Evolutionary conservation across 2,329 filamentous ascomycete species (phyloP).

Genomic region (Aspergillus awamori): DNA sequence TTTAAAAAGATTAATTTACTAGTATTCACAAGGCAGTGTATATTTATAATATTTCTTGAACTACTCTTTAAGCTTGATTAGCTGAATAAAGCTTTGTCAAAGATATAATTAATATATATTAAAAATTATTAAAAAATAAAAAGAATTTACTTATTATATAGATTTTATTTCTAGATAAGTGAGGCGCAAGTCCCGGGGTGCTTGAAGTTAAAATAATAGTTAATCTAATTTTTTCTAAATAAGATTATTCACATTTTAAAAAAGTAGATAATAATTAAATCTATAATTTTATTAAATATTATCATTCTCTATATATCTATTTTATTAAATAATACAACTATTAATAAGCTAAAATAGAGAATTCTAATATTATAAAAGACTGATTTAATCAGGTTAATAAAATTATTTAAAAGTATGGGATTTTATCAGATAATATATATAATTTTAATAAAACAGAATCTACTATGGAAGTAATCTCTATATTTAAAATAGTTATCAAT

Average conservation of each 20-base stretch:
- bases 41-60: not conserved
- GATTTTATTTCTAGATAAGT: not conserved
- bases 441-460: not conserved
- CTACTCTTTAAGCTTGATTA: not conserved
- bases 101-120: too few species aligned
- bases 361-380: constrained; percentile 3
- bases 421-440: constrained; percentile 12
- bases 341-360: constrained; percentile 6
- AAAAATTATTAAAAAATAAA: not conserved
- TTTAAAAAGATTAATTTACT: not conserved
- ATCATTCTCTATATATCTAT: not conserved
- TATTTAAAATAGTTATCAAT: not conserved
- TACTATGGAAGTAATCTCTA: not conserved
- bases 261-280: not conserved
- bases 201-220: not conserved
- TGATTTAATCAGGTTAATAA: constrained; percentile 11
- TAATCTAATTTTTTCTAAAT: not conserved
- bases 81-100: not conserved
- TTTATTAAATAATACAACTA: constrained; percentile 9
- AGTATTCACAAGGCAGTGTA: not conserved
- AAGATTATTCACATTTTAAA: not conserved
- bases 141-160: not conserved
- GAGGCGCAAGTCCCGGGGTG: not conserved
- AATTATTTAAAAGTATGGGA: constrained; percentile 12
- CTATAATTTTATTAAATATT: not conserved